These are phyloP conservation scores for Fraxinus angustifolia DNA, from an alignment of 305 asterid genomes.

Conservation along the genomic window DNA sequence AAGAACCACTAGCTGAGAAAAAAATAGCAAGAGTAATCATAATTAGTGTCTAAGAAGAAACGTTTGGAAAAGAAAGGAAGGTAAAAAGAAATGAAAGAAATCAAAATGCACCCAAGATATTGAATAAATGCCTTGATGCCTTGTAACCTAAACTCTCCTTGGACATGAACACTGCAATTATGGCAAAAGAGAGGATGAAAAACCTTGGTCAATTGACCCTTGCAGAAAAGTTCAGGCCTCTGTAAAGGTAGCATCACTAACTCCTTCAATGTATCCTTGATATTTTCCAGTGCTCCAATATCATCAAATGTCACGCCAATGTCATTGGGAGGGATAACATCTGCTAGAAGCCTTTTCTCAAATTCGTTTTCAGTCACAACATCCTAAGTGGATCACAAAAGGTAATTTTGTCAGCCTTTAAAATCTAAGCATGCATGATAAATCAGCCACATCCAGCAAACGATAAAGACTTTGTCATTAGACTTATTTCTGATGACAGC, in stretches of 20 bases:
- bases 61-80: neutral
- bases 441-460: constrained; percentile 12
- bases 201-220: constrained; percentile 54
- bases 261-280: constrained; percentile 52
- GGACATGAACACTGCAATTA: constrained; percentile 8
- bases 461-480: neutral
- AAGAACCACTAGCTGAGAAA: constrained; percentile 5
- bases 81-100: neutral
- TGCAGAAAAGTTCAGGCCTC: constrained; percentile 60
- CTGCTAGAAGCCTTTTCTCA: constrained; percentile 51
- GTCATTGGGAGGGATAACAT: constrained; percentile 54
- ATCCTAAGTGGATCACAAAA: constrained; percentile 37
- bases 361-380: constrained; percentile 55
- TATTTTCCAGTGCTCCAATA: constrained; percentile 55
- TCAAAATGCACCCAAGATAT: constrained; percentile 3
- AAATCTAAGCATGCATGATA: constrained; percentile 9
- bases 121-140: constrained; percentile 7
- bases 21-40: neutral
- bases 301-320: constrained; percentile 60
- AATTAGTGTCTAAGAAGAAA: neutral
- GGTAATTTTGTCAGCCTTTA: constrained; percentile 1
- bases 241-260: constrained; percentile 59
- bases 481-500: constrained; percentile 18
- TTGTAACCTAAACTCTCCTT: constrained; percentile 1
- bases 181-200: constrained; percentile 15